A percentile compares a stretch with the other conserved stretches of the same genome.
Conservation (phyloP, 2,329 filamentous ascomycete genomes). For the Colletotrichum liaoningense region DNA sequence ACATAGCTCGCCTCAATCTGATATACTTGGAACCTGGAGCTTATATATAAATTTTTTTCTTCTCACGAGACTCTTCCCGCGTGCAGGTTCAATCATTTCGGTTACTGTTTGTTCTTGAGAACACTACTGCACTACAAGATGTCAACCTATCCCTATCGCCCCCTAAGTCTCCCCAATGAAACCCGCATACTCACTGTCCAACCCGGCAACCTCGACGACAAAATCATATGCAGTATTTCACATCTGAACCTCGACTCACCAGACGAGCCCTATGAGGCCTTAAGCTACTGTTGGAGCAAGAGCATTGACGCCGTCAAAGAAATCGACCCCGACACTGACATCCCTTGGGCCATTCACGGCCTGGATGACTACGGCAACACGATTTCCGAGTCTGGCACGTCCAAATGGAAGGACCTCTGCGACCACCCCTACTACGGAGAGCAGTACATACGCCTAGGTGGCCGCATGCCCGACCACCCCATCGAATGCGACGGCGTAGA, state of each 20-base stretch:
- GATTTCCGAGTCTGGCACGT: background rate
- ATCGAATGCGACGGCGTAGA: slow-evolving; percentile 25
- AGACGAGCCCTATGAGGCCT: slow-evolving; percentile 36
- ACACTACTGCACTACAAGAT: background rate
- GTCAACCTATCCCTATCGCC: slow-evolving; percentile 16
- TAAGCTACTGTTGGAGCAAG: slow-evolving; percentile 40
- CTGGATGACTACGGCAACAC: background rate
- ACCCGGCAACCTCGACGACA: slow-evolving; percentile 19
- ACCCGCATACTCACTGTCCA: slow-evolving; percentile 26
- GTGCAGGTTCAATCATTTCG: no score
- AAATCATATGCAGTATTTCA: slow-evolving; percentile 6
- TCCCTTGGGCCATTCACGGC: slow-evolving; percentile 22
- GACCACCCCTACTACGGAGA: slow-evolving; percentile 37
- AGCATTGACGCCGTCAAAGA: background rate
- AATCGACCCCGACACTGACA: background rate
- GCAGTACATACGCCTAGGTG: slow-evolving; percentile 17
- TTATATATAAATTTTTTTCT: no score
- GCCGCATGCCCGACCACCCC: slow-evolving; percentile 19
- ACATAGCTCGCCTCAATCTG: no score
- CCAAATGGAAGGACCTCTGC: slow-evolving; percentile 36
- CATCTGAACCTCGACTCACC: slow-evolving; percentile 7
- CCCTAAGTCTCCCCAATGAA: slow-evolving; percentile 22
- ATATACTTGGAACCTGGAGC: no score
- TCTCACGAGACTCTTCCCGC: no score
- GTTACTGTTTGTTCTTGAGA: no score